These are phyloP conservation scores for Purpureocillium lavendulum DNA, from an alignment of 2,329 filamentous ascomycete genomes.

Conservation along the genomic window DNA sequence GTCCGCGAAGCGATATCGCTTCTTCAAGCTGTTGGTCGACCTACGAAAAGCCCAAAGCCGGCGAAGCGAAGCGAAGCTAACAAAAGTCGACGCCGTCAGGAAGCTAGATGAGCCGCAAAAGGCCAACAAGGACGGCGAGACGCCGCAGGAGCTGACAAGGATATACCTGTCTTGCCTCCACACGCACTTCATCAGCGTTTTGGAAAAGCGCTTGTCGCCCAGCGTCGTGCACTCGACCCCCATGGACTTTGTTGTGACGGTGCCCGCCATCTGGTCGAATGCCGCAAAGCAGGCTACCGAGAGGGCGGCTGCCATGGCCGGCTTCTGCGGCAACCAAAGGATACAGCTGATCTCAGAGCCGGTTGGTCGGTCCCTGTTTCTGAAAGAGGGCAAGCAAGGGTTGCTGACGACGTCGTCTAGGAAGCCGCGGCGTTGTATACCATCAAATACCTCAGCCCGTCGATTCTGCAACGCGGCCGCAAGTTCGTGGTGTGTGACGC, in stretches of 20 bases:
- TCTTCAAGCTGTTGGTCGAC: constrained; percentile 38
- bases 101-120: constrained; percentile 25
- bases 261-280: constrained; percentile 52
- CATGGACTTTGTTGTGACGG: constrained; percentile 47
- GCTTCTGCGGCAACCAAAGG: constrained; percentile 29
- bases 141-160: constrained; percentile 25
- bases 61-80: background rate
- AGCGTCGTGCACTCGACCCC: constrained; percentile 32
- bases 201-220: constrained; percentile 32
- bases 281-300: constrained; percentile 42
- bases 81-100: constrained; percentile 11
- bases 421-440: constrained; percentile 45
- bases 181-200: constrained; percentile 35
- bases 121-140: constrained; percentile 22
- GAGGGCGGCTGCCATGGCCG: constrained; percentile 27
- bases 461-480: constrained; percentile 32
- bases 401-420: constrained; percentile 11
- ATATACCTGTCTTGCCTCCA: constrained; percentile 39
- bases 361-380: constrained; percentile 13
- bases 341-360: constrained; percentile 43
- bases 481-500: constrained; percentile 46
- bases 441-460: constrained; percentile 31
- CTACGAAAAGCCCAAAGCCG: background rate
- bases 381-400: background rate
- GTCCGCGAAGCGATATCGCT: constrained; percentile 27